These are phyloP conservation scores for Colletotrichum chrysophilum DNA, from an alignment of 2,329 filamentous ascomycete species.

Conservation along the genomic window DNA sequence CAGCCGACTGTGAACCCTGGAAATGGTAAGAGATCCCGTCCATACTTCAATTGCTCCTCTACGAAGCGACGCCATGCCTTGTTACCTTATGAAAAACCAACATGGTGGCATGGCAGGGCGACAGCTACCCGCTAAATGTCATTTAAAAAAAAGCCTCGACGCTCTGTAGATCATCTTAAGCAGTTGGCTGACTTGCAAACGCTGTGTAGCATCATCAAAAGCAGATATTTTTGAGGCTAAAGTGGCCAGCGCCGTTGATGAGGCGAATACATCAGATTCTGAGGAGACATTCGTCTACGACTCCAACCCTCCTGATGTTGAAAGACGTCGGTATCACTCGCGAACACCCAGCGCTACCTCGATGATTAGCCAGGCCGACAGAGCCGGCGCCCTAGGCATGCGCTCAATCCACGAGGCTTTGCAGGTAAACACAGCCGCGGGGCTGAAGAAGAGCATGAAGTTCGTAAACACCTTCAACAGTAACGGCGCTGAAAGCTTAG, in stretches of 20 bases:
- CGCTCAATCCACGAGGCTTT: constrained; percentile 62
- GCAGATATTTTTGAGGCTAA: constrained; percentile 98
- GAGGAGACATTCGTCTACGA: constrained; percentile 99
- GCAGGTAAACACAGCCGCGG: constrained; percentile 40
- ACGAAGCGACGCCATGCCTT: background rate
- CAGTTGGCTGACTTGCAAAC: constrained; percentile 46
- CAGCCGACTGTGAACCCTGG: constrained; percentile 72
- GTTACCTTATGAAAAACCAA: background rate
- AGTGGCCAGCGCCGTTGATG: constrained; percentile 93
- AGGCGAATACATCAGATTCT: constrained; percentile 94
- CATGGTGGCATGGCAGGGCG: background rate
- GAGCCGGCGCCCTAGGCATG: constrained; percentile 44
- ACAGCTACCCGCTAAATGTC: constrained; percentile 6
- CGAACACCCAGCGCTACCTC: constrained; percentile 94
- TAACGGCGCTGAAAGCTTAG: constrained; percentile 53
- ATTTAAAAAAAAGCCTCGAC: constrained; percentile 19
- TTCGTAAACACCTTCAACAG: constrained; percentile 83
- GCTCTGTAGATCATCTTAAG: background rate
- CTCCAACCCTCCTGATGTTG: constrained; percentile 83
- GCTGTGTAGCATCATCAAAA: constrained; percentile 79
- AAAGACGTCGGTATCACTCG: constrained; percentile 82
- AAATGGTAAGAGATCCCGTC: constrained; percentile 66
- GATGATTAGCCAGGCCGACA: constrained; percentile 73
- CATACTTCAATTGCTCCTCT: constrained; percentile 25
- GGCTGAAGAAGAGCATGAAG: constrained; percentile 93